phyloP scores from a whole-genome alignment of 116 monocot species.

The Papilionanthe hybrid region DNA sequence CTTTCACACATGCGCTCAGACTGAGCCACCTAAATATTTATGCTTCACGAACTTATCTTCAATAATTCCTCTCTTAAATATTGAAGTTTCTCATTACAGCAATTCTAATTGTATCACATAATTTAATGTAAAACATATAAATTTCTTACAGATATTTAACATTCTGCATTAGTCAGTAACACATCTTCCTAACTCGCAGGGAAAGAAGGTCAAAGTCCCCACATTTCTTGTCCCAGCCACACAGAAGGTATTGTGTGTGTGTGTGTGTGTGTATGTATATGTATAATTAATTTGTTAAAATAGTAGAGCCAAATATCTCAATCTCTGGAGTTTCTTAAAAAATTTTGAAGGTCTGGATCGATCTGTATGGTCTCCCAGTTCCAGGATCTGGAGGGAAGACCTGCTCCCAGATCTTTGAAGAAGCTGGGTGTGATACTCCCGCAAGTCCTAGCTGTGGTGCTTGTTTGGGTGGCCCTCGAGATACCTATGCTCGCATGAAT shows the following conservation, averaged over 20 bases:
- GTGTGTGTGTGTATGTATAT: conserved; percentile 5
- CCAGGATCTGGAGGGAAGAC: conserved; percentile 95
- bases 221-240: conserved; percentile 99
- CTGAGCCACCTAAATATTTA: no score
- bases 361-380: conserved; percentile 77
- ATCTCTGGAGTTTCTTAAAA: not conserved
- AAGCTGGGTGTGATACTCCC: conserved; percentile 91
- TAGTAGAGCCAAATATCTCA: not conserved
- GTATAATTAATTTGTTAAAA: not conserved
- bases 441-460: conserved; percentile 94
- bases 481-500: conserved; percentile 97
- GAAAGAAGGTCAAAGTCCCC: conserved; percentile 90
- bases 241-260: conserved; percentile 64
- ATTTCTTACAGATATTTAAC: not conserved
- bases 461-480: conserved; percentile 95
- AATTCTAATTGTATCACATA: not conserved
- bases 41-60: no score
- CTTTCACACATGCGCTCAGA: no score
- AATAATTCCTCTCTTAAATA: not conserved
- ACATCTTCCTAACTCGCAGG: conserved; percentile 34
- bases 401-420: conserved; percentile 96
- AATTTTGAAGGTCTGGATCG: conserved; percentile 84
- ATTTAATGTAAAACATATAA: not conserved
- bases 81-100: not conserved
- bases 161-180: not conserved